A percentile compares a stretch with the other conserved stretches of the same genome.
phyloP scores from a whole-genome alignment of 192 early-diverging fungal genomes.

The Pilobolus umbonatus region DNA sequence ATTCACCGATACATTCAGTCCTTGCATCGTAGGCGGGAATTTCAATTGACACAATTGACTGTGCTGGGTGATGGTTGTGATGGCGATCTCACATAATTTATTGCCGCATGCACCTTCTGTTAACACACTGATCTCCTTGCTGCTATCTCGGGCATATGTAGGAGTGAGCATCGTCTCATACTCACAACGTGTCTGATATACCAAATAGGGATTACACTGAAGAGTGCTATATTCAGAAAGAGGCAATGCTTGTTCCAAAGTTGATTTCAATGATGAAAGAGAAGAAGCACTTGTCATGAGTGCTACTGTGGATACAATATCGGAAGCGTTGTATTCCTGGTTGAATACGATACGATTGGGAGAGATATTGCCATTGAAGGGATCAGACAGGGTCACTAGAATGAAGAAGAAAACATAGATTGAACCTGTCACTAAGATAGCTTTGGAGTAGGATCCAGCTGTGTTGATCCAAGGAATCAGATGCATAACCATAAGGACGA shows the following conservation, averaged over 20 bases:
- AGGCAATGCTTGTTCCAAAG: conserved; percentile 19
- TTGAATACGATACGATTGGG: conserved; percentile 46
- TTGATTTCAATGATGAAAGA: conserved; percentile 19
- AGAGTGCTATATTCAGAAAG: background rate
- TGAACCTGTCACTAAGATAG: conserved; percentile 18
- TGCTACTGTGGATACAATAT: conserved; percentile 27
- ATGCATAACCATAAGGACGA: conserved; percentile 35
- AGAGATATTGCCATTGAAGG: conserved; percentile 34
- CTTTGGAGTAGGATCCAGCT: conserved; percentile 24
- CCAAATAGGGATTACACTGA: background rate
- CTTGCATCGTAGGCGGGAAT: conserved; percentile 16
- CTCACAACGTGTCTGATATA: conserved; percentile 10
- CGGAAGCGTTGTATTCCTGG: conserved; percentile 36
- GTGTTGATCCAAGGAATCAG: conserved; percentile 44
- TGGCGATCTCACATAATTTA: conserved; percentile 20
- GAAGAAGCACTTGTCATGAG: conserved; percentile 29
- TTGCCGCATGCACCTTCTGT: conserved; percentile 1
- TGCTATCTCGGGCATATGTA: background rate
- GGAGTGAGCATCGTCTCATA: background rate
- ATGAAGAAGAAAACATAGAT: conserved; percentile 31
- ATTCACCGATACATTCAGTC: conserved; percentile 4
- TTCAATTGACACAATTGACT: conserved; percentile 32
- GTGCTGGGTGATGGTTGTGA: conserved; percentile 29
- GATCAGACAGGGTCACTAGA: conserved; percentile 23
- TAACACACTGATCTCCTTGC: background rate